These are phyloP conservation scores for Amauroascus niger DNA, from an alignment of 2,329 filamentous ascomycete genomes.

Conservation along the genomic window DNA sequence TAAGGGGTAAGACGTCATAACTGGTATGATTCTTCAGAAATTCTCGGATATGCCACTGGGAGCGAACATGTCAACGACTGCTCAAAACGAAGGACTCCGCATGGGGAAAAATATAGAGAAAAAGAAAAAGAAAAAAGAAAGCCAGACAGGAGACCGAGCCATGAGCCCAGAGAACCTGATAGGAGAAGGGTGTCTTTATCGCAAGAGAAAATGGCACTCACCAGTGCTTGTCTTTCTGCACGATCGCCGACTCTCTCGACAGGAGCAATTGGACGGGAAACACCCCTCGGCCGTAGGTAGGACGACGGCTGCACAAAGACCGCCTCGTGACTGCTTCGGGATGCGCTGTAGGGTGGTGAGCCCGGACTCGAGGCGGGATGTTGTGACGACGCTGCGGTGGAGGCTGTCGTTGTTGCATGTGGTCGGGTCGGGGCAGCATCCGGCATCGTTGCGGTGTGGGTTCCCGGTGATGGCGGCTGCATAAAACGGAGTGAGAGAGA, in stretches of 20 bases:
- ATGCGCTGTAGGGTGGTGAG: slow-evolving; percentile 14
- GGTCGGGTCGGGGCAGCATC: slow-evolving; percentile 22
- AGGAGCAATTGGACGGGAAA: slow-evolving; percentile 35
- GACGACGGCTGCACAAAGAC: slow-evolving; percentile 42
- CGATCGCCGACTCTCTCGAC: slow-evolving; percentile 40
- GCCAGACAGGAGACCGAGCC: neutral
- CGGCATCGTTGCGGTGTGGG: slow-evolving; percentile 20
- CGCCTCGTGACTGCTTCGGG: slow-evolving; percentile 33
- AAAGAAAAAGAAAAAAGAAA: slow-evolving; percentile 10
- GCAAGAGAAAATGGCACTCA: slow-evolving; percentile 23
- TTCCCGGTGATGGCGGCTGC: slow-evolving; percentile 15
- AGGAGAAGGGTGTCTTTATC: neutral
- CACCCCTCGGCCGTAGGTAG: slow-evolving; percentile 35
- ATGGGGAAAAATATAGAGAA: slow-evolving; percentile 21
- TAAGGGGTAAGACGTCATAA: slow-evolving; percentile 94
- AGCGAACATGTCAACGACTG: slow-evolving; percentile 4
- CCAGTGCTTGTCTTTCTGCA: slow-evolving; percentile 43
- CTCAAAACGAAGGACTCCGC: slow-evolving; percentile 16
- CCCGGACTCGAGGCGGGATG: slow-evolving; percentile 14
- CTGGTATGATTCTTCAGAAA: slow-evolving; percentile 94
- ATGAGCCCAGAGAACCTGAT: too few relatives aligned
- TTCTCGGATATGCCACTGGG: slow-evolving; percentile 77
- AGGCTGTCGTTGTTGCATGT: slow-evolving; percentile 18
- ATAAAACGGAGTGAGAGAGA: slow-evolving; percentile 11
- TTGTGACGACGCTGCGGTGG: slow-evolving; percentile 9